Conservation (phyloP, 83 land plant species). For the Thuja plicata region DNA sequence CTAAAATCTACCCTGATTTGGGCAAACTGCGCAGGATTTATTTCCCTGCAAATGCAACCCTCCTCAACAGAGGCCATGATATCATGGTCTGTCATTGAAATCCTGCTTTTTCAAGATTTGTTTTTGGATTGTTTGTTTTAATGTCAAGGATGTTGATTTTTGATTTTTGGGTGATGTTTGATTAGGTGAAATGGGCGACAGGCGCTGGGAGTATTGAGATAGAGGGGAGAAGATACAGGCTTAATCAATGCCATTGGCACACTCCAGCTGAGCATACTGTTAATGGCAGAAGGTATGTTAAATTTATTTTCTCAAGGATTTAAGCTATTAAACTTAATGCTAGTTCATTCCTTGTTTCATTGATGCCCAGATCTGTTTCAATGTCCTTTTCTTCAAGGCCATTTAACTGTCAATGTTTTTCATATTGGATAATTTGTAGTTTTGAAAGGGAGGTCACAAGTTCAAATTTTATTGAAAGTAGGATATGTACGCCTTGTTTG, state of each 20-base stretch:
- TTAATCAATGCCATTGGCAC: constrained; percentile 41
- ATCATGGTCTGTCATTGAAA: neutral
- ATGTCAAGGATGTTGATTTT: neutral
- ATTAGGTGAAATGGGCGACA: neutral
- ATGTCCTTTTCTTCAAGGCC: too few species aligned
- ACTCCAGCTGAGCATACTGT: constrained; percentile 44
- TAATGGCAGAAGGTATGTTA: constrained; percentile 29
- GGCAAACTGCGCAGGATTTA: constrained; percentile 29
- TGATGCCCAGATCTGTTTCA: too few species aligned
- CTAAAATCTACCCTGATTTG: constrained; percentile 5
- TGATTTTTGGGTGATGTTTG: neutral
- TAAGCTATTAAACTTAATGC: too few species aligned
- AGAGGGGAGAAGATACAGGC: constrained; percentile 30
- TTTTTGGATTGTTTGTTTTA: neutral
- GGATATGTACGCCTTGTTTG: too few species aligned
- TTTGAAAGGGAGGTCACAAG: too few species aligned
- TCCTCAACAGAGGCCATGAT: constrained; percentile 49
- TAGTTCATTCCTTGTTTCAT: too few species aligned
- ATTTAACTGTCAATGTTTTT: too few species aligned
- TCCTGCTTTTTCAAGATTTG: neutral
- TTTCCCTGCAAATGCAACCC: constrained; percentile 25
- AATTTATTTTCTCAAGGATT: neutral
- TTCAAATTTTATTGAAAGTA: too few species aligned
- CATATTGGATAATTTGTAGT: too few species aligned
- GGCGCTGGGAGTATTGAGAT: constrained; percentile 29